Conservation (phyloP, 768 basidiomycete species). For the Ramaria sp. region DNA sequence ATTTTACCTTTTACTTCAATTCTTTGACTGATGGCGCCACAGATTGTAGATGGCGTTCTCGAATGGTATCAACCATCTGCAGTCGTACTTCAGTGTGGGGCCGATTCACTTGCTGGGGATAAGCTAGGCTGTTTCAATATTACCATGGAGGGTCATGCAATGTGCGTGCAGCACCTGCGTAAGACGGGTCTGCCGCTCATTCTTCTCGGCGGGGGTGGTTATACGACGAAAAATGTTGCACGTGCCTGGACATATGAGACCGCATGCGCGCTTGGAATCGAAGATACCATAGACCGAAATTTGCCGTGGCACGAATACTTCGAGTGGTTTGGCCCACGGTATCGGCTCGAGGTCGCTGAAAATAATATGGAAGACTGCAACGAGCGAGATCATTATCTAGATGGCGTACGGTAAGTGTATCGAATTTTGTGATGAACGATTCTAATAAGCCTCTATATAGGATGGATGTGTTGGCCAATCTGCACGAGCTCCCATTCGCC, state of each 20-base stretch:
- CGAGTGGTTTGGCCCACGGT: conserved; percentile 96
- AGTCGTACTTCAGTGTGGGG: conserved; percentile 89
- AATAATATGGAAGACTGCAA: conserved; percentile 97
- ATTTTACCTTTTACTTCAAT: not conserved
- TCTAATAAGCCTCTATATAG: conserved; percentile 31
- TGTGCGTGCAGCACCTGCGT: conserved; percentile 81
- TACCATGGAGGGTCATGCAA: conserved; percentile 90
- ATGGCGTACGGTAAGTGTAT: conserved; percentile 62
- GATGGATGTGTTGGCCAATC: conserved; percentile 39
- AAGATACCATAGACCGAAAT: conserved; percentile 65
- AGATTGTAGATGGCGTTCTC: conserved; percentile 79
- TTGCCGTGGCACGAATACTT: conserved; percentile 85
- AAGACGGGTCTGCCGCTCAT: conserved; percentile 78
- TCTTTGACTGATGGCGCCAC: not conserved
- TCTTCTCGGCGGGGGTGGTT: conserved; percentile 90
- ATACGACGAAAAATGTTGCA: conserved; percentile 94
- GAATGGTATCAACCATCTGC: conserved; percentile 83
- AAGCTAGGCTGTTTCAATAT: conserved; percentile 95
- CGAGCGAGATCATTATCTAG: conserved; percentile 65
- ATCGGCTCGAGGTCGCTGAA: conserved; percentile 79
- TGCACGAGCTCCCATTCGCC: conserved; percentile 53
- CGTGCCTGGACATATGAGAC: conserved; percentile 96
- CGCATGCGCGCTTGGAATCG: conserved; percentile 83
- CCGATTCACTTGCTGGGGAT: conserved; percentile 91
- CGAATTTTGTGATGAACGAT: not conserved